Evolutionary conservation across 2,329 filamentous ascomycete species (phyloP), one percentile per base, ranked within the genome.

Genomic region (Botrytis hyacinthi): DNA sequence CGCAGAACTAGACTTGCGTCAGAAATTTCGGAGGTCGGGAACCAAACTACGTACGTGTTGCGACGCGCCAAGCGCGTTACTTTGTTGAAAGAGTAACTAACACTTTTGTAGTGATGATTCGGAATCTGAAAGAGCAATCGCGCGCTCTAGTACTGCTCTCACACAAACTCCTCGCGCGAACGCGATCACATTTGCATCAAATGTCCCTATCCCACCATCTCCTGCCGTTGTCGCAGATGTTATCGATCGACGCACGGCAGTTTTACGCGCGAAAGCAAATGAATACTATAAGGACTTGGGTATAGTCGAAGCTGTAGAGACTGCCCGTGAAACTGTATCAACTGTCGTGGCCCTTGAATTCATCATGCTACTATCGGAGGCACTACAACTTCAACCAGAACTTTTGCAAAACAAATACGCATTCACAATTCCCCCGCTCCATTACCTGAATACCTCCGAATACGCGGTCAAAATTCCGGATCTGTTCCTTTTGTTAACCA

Each of bases 141-240:
- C 79, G 22, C 78, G 78, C 35, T 71, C 79, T 29, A 75, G 77
- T 74, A 76, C 76, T 37, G 79, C 80, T n/a, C 73, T 81, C 32
- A 75, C 77, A 32, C 77, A 80, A 59, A 81, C 80, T 26, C 80
- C 80, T 70, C 78, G 78, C 59, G 74, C 75, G 18, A 76, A 76
- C 59, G 75, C 75, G n/a, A 75, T 81, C 42, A 75, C 79, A 22
- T 86, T 88, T 62, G 77, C 74, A 82, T 85, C 78, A 73, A 90
- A 89, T 79, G 88, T 94, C 70, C 88, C 91, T n/a, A 86, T 97
- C 70, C 93, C 93, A 35, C 90, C 93, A 14, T 94, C 93, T 2
- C 94, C 94, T 9, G 91, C 92, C 59, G 90, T 92, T 75, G 90
- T 97, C 51, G 92, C 91, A 57, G 86, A 91, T 77, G 90, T 89